These are phyloP conservation scores for Carex pumila DNA, from an alignment of 176 grass and related monocot genomes.

Conservation along the genomic window DNA sequence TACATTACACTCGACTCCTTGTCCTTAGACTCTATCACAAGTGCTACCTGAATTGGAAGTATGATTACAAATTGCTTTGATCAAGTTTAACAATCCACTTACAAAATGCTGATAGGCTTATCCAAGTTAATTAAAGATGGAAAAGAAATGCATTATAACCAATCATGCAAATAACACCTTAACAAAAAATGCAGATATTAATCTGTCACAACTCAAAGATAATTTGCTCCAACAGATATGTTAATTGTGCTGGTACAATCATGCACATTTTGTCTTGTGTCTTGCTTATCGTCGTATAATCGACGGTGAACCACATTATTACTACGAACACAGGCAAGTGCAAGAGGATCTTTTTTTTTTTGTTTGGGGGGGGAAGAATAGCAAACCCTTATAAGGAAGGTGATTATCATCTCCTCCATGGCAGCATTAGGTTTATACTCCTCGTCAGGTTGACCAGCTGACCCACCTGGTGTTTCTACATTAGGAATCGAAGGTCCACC, in stretches of 20 bases:
- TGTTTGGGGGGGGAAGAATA: neutral
- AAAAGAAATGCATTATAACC: conserved; percentile 2
- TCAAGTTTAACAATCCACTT: neutral
- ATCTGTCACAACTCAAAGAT: neutral
- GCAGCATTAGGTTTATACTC: conserved; percentile 99
- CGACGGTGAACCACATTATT: neutral
- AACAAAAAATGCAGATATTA: neutral
- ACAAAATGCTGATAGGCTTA: neutral
- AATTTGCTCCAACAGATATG: neutral
- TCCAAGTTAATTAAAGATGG: neutral
- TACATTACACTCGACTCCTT: conserved; percentile 96
- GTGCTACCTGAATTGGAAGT: conserved; percentile 49
- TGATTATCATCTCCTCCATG: conserved; percentile 99
- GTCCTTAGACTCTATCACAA: conserved; percentile 95
- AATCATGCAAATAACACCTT: neutral
- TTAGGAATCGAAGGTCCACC: conserved; percentile 83
- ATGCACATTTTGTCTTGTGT: neutral
- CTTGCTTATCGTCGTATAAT: neutral
- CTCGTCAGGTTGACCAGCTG: conserved; percentile 80
- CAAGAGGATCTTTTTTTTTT: neutral
- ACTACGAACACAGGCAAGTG: neutral
- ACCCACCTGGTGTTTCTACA: conserved; percentile 81
- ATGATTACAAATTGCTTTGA: neutral
- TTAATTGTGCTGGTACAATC: neutral
- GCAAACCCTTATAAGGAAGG: conserved; percentile 89